phyloP scores from a whole-genome alignment of 2,329 filamentous ascomycete genomes.

The Fusarium sp. region DNA sequence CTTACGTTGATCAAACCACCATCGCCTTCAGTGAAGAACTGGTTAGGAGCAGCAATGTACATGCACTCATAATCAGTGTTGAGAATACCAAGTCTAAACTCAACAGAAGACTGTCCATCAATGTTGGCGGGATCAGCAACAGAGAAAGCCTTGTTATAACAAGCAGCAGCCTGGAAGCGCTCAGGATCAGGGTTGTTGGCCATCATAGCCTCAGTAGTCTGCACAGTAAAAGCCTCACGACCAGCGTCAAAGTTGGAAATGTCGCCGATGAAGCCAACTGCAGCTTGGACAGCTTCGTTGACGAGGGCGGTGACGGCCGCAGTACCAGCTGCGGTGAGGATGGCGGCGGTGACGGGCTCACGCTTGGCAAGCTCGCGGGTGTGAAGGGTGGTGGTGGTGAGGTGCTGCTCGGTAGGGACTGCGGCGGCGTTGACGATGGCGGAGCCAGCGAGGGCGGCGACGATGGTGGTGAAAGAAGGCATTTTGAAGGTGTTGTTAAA shows the following conservation, averaged over 20 bases:
- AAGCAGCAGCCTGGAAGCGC: slow-evolving; percentile 5
- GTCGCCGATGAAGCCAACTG: background rate
- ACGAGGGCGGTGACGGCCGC: background rate
- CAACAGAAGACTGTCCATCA: slow-evolving; percentile 8
- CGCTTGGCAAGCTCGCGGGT: background rate
- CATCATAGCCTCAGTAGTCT: slow-evolving; percentile 10
- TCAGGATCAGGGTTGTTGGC: background rate
- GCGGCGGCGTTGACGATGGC: background rate
- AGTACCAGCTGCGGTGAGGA: slow-evolving; percentile 9
- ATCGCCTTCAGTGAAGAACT: slow-evolving; percentile 8
- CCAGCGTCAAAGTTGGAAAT: slow-evolving; percentile 11
- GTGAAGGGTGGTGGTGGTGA: slow-evolving; percentile 1
- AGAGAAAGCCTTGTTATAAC: slow-evolving; percentile 2
- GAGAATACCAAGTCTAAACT: background rate
- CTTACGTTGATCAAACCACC: slow-evolving; percentile 18
- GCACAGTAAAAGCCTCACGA: slow-evolving; percentile 1
- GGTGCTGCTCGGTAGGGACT: background rate
- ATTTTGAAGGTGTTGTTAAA: background rate
- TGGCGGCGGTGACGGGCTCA: background rate
- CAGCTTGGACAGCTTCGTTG: background rate
- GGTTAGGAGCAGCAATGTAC: slow-evolving; percentile 16
- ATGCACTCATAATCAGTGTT: slow-evolving; percentile 23
- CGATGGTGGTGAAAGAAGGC: background rate
- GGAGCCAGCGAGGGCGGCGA: background rate
- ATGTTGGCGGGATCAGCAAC: slow-evolving; percentile 16